Base-by-base conservation (phyloP, 768 basidiomycete species). In the Suillus paluster region DNA sequence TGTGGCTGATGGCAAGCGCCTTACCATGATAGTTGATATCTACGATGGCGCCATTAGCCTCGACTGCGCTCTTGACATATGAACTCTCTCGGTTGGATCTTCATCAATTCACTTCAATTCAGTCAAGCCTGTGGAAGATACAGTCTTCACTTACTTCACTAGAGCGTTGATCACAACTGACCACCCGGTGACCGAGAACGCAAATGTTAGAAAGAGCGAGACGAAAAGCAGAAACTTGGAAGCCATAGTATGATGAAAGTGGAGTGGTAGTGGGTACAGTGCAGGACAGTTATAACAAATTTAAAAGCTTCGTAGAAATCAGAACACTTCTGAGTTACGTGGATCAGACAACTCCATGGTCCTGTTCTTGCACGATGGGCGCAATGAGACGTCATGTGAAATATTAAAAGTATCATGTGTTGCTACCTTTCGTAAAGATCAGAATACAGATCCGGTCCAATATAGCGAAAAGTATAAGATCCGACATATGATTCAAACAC, bases 201-300 rank as follows among this genome's bases (percentile, higher is more conserved):
- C 70, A 60, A 68, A 73, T 48, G 76, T 71, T 44, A 77, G 63
- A 33, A 63, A 58, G 39, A 76, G 70, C 1, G 71, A 54, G 11
- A 62, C 57, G 2, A 74, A 58, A 6, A 55, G 54, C 39, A 39
- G 10, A 39, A 55, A 11, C 38, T 39, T 55, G 23, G 53, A 11
- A 2, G 23, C 3, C 36, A 55, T 55, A n/a, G n/a, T n/a, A 55
- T 55, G 54, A 1, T 34, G 33, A 25, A 25, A 52, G 23, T 23
- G 54, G 17, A 3, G 54, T 33, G 36, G 23, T 55, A 39, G 23
- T 36, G 15, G 34, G 36, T 23, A 36, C 34, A 23, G 23, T 38
- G 23, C 15, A 23, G 23, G 9, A 19, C 36, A 38, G 53, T 38
- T 39, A 55, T 12, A 30, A 30, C 30, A 30, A 52, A n/a, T n/a